Evolutionary conservation across 352 stramenopile genomes (phyloP).

Genomic region (Achlya hypogyna): DNA sequence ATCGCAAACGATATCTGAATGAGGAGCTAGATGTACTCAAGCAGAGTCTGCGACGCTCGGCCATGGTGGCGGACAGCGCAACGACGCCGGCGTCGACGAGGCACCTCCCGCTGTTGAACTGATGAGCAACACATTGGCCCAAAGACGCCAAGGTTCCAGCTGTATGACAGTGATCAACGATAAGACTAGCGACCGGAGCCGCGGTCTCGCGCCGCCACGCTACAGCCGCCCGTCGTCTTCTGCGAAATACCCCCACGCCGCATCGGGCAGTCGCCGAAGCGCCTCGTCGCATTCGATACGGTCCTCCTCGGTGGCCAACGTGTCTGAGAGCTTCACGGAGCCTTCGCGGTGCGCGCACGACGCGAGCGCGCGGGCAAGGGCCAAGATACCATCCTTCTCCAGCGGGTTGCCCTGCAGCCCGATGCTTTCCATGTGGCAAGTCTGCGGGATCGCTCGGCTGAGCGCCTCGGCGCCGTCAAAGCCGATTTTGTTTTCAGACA

Average conservation of each 20-base stretch:
- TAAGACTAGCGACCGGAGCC: too few species aligned
- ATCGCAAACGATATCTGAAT: too few species aligned
- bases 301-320: background rate
- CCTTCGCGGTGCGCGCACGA: background rate
- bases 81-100: too few species aligned
- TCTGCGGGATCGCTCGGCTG: background rate
- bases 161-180: too few species aligned
- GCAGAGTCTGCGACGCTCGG: too few species aligned
- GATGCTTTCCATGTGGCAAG: background rate
- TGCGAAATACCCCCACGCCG: background rate
- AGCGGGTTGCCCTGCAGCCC: background rate
- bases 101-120: too few species aligned
- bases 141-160: too few species aligned
- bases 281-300: background rate
- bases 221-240: too few species aligned
- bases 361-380: background rate
- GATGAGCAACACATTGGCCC: too few species aligned
- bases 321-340: background rate
- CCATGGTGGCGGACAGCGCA: too few species aligned
- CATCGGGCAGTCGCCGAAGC: background rate
- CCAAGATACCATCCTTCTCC: background rate
- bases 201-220: too few species aligned
- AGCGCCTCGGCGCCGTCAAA: background rate
- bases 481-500: background rate
- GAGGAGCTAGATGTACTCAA: too few species aligned